These are phyloP conservation scores for Lepraria neglecta DNA, from an alignment of 495 filamentous ascomycete species.

Conservation along the genomic window DNA sequence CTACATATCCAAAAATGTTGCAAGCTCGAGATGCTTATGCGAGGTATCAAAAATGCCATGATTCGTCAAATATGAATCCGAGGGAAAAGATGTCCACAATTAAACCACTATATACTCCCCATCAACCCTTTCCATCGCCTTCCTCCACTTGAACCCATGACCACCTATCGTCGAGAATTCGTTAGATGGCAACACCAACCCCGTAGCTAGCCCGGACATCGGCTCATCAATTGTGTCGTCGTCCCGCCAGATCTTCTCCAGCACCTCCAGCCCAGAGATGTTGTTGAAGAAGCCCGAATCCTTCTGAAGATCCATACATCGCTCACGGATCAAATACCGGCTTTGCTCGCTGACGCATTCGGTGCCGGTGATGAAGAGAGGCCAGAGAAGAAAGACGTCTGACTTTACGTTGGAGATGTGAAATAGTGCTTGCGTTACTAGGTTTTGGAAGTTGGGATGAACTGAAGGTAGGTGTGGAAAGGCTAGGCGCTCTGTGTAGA, in stretches of 20 bases:
- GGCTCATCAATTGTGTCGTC: slow-evolving; percentile 30
- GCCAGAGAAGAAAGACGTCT: slow-evolving; percentile 91
- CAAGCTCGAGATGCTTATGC: neutral
- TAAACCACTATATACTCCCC: slow-evolving; percentile 86
- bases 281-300: slow-evolving; percentile 92
- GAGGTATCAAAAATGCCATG: neutral
- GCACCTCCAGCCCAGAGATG: slow-evolving; percentile 71
- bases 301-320: slow-evolving; percentile 78
- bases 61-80: neutral
- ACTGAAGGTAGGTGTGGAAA: slow-evolving; percentile 67
- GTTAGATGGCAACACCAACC: slow-evolving; percentile 14
- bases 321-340: slow-evolving; percentile 65
- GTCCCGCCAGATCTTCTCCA: slow-evolving; percentile 77
- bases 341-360: slow-evolving; percentile 83
- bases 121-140: slow-evolving; percentile 66
- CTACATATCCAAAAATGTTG: slow-evolving; percentile 3
- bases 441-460: slow-evolving; percentile 73
- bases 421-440: slow-evolving; percentile 72
- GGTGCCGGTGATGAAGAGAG: slow-evolving; percentile 82
- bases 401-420: slow-evolving; percentile 73
- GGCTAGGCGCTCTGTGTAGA: slow-evolving; percentile 86
- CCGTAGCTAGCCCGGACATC: neutral
- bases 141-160: slow-evolving; percentile 68
- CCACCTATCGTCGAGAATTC: slow-evolving; percentile 17
- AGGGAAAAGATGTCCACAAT: neutral